Evolutionary conservation across 306 rosid species (phyloP).

Genomic region (Lupinus albus): DNA sequence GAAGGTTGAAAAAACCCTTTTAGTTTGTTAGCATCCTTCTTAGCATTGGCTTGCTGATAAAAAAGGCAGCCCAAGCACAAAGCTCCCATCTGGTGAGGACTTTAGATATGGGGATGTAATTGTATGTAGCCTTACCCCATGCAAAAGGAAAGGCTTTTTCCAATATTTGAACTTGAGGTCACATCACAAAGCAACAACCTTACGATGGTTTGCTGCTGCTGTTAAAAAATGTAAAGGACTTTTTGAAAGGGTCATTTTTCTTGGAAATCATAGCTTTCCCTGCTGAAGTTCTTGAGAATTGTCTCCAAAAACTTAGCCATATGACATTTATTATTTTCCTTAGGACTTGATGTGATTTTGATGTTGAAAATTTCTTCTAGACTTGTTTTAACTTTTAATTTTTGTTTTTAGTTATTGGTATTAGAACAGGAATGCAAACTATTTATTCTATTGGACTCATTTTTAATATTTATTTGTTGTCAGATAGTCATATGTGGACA

Average conservation of each 20-base stretch:
- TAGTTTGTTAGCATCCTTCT: conserved; percentile 3
- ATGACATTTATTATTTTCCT: not conserved
- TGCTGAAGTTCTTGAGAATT: not conserved
- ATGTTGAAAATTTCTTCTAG: not conserved
- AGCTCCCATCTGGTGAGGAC: too few species aligned
- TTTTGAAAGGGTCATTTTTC: not conserved
- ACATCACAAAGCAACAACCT: too few species aligned
- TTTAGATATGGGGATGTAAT: too few species aligned
- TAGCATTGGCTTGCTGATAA: not conserved
- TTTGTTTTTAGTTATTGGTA: not conserved
- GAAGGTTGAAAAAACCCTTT: not conserved
- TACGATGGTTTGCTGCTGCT: not conserved
- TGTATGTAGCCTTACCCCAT: too few species aligned
- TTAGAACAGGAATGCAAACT: not conserved
- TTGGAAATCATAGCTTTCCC: not conserved
- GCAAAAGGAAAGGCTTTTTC: too few species aligned
- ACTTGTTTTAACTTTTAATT: not conserved
- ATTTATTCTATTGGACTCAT: not conserved
- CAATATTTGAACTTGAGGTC: too few species aligned
- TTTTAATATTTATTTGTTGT: conserved; percentile 13
- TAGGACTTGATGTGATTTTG: conserved; percentile 23
- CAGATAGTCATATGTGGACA: conserved; percentile 10
- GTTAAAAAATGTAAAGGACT: not conserved
- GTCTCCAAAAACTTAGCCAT: conserved; percentile 7
- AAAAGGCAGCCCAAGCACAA: too few species aligned